Percentiles rank a stretch among this genome's conserved stretches.
Conservation (phyloP, 1,284 basidiomycete genomes). For the Neolentinus lepideus region DNA sequence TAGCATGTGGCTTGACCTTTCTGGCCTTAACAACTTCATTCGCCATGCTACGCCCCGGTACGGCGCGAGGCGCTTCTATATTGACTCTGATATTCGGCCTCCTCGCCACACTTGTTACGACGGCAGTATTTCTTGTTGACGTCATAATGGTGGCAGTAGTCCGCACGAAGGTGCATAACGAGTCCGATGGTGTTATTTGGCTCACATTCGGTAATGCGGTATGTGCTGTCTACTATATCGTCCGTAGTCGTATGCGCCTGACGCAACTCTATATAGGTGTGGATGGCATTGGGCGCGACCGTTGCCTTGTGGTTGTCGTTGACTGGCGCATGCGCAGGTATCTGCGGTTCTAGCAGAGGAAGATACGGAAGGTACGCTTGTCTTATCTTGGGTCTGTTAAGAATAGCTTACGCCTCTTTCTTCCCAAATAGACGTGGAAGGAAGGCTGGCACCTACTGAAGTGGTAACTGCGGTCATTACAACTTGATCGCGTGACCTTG, state of each 20-base stretch:
- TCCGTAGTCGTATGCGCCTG: background rate
- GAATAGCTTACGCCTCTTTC: background rate
- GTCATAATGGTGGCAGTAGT: conserved; percentile 41
- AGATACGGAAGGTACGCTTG: background rate
- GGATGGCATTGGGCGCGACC: conserved; percentile 44
- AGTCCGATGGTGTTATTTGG: conserved; percentile 30
- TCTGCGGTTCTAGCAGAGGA: conserved; percentile 17
- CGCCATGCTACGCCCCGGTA: conserved; percentile 31
- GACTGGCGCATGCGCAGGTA: conserved; percentile 30
- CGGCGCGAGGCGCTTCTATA: conserved; percentile 23
- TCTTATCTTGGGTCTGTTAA: background rate
- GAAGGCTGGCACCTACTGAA: background rate
- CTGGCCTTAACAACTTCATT: conserved; percentile 41
- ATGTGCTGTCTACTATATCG: conserved; percentile 17
- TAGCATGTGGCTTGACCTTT: conserved; percentile 46
- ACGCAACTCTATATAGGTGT: conserved; percentile 28
- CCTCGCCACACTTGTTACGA: conserved; percentile 35
- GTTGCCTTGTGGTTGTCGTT: conserved; percentile 41
- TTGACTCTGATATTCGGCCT: conserved; percentile 15
- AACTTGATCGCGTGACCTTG: background rate
- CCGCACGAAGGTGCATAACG: conserved; percentile 32
- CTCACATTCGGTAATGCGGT: conserved; percentile 43
- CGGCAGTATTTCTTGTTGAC: conserved; percentile 47
- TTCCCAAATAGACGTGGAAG: background rate
- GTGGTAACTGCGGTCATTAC: background rate